These are phyloP conservation scores for Ochetophila trinervis DNA, from an alignment of 306 rosid genomes.

Conservation along the genomic window DNA sequence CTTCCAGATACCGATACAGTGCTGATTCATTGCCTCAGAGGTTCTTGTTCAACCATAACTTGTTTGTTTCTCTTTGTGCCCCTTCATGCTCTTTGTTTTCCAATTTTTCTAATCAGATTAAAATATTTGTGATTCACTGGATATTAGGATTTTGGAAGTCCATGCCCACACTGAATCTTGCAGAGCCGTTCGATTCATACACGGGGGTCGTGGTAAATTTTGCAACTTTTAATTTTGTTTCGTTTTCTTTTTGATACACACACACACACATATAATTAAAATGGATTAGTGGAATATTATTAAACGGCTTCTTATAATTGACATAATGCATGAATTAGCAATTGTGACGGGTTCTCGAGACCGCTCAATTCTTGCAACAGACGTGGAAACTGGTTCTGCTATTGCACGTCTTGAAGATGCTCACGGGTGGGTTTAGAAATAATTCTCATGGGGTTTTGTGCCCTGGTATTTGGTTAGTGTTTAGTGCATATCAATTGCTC, in stretches of 20 bases:
- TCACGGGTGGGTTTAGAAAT: constrained; percentile 51
- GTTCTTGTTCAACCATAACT: constrained; percentile 21
- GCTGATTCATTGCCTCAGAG: constrained; percentile 52
- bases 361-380: constrained; percentile 72
- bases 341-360: constrained; percentile 84
- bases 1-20: constrained; percentile 53
- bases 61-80: not conserved
- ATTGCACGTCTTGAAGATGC: constrained; percentile 71
- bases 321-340: constrained; percentile 25
- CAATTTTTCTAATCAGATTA: not conserved
- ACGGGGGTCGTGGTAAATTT: constrained; percentile 67
- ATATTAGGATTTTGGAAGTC: constrained; percentile 60
- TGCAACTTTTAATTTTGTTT: not conserved
- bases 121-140: not conserved
- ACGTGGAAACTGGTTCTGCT: constrained; percentile 81
- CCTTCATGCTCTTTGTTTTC: not conserved
- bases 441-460: not conserved
- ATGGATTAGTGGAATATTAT: not conserved
- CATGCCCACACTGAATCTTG: constrained; percentile 78
- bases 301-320: not conserved
- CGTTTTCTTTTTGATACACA: not conserved
- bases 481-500: not conserved
- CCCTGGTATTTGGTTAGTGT: not conserved
- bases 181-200: constrained; percentile 73
- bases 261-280: no score